A percentile compares a stretch with the other conserved stretches of the same genome.
These are phyloP conservation scores for Ogataea zsoltii DNA, from an alignment of 805 yeast genomes.

Conservation along the genomic window DNA sequence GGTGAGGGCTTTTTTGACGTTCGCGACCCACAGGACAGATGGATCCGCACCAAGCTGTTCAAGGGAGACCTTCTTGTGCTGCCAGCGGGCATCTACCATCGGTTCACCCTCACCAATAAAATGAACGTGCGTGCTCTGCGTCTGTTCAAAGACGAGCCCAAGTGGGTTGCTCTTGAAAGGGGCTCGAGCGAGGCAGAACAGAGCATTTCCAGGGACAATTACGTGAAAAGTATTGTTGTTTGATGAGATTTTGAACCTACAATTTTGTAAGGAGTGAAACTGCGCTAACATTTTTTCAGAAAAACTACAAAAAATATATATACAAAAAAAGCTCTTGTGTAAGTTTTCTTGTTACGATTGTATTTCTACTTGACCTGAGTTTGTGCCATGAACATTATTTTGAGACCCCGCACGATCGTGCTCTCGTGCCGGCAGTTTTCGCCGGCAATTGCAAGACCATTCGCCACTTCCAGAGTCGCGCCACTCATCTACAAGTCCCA, in stretches of 20 bases:
- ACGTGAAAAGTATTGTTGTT: slow-evolving; percentile 36
- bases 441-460: slow-evolving; percentile 2
- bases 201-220: slow-evolving; percentile 46
- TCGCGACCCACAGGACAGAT: slow-evolving; percentile 54
- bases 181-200: slow-evolving; percentile 39
- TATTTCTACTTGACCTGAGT: not conserved
- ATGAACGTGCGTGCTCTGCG: slow-evolving; percentile 76
- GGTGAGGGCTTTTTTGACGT: slow-evolving; percentile 95
- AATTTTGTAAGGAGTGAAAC: no score
- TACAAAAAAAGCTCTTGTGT: no score
- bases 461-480: slow-evolving; percentile 1
- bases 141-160: slow-evolving; percentile 91
- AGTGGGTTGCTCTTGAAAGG: slow-evolving; percentile 86
- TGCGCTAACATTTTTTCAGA: no score
- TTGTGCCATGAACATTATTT: not conserved
- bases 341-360: no score
- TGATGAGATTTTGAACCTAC: not conserved
- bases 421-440: no score
- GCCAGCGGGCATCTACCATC: slow-evolving; percentile 94
- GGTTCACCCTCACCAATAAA: slow-evolving; percentile 73
- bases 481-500: slow-evolving; percentile 28
- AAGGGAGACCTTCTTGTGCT: slow-evolving; percentile 68
- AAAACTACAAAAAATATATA: no score
- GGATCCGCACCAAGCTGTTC: slow-evolving; percentile 74
- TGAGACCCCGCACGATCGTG: no score